Base-by-base conservation (phyloP, 176 grass and related monocot genomes). In the Melocanna baccifera region DNA sequence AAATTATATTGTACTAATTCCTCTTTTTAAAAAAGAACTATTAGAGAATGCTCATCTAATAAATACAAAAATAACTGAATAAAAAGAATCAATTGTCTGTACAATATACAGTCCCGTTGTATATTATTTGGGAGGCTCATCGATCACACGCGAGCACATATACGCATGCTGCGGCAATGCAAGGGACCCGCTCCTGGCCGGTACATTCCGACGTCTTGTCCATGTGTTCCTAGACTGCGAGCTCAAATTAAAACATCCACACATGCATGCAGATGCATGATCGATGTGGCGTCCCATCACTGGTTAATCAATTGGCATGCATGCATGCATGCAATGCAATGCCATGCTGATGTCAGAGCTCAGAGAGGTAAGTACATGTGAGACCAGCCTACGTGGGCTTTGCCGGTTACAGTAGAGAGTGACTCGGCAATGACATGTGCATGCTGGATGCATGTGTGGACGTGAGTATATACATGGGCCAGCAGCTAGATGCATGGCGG, bases 311-410 rank as follows among this genome's bases (percentile, higher is more conserved):
- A 19, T 20, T 53, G 15, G 51, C 14, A 47, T 45, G 13, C 46
- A 48, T 48, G 46, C 11, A 50, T 52, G 50, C 50, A 52, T 52
- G 50, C 50, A 19, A 19, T 51, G 48, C 15, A 18, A 53, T 51
- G 48, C 13, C 48, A 53, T 18, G 51, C 51, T 20, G 51, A 18
- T 18, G 51, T 7, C 51, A 53, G 18, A 20, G 51, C 18, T 20
- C 18, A 53, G 51, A 20, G 76, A 30, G 80, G 80, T 61, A 52
- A 71, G 80, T 22, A 57, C 39, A 71, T 46, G 77, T 43, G 32
- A 62, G 67, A 37, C 59, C 4, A 45, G 57, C 15, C 57, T 26
- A 26, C 51, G 2, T 29, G 63, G 46, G 62, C 77, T 43, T 69
- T 79, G 30, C 47, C 50, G 41, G 32, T 50, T 37, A 48, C 50